A percentile compares a stretch with the other conserved stretches of the same genome.
Conservation (phyloP, 495 filamentous ascomycete genomes). For the Melanomma pulvis-pyrius region DNA sequence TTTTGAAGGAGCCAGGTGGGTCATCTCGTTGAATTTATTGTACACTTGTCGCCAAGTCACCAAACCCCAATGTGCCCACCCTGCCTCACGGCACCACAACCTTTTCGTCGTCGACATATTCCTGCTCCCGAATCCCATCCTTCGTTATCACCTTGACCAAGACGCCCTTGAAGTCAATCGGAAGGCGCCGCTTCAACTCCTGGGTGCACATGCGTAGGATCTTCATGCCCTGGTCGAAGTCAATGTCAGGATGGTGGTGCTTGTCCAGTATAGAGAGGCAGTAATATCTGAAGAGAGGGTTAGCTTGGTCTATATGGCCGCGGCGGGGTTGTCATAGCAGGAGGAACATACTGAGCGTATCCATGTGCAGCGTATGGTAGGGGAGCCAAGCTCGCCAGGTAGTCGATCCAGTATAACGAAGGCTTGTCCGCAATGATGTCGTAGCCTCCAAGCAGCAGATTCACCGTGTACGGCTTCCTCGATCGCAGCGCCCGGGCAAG, state of each 20-base stretch:
- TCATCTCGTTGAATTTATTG: background rate
- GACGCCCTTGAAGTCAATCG: slow-evolving; percentile 96
- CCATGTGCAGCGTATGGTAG: slow-evolving; percentile 96
- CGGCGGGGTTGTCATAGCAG: background rate
- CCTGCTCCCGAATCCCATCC: slow-evolving; percentile 80
- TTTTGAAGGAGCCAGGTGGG: background rate
- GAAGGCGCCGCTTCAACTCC: slow-evolving; percentile 92
- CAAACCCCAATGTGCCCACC: slow-evolving; percentile 2
- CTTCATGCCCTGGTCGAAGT: slow-evolving; percentile 82
- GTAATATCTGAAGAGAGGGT: slow-evolving; percentile 66
- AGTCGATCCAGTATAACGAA: slow-evolving; percentile 94
- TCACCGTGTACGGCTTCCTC: slow-evolving; percentile 92
- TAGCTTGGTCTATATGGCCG: background rate
- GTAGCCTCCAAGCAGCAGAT: slow-evolving; percentile 89
- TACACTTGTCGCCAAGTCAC: slow-evolving; percentile 11
- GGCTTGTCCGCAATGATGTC: slow-evolving; percentile 87
- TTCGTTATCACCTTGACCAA: slow-evolving; percentile 90
- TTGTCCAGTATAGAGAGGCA: slow-evolving; percentile 96
- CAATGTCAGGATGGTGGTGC: slow-evolving; percentile 93
- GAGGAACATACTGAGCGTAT: slow-evolving; percentile 85
- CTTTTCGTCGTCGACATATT: slow-evolving; percentile 77
- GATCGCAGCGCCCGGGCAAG: slow-evolving; percentile 87
- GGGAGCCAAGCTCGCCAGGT: slow-evolving; percentile 82
- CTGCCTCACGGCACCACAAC: slow-evolving; percentile 62
- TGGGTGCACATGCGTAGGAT: slow-evolving; percentile 92